Conservation (phyloP, 805 yeast genomes). For the Saccharomyces mikatae region DNA sequence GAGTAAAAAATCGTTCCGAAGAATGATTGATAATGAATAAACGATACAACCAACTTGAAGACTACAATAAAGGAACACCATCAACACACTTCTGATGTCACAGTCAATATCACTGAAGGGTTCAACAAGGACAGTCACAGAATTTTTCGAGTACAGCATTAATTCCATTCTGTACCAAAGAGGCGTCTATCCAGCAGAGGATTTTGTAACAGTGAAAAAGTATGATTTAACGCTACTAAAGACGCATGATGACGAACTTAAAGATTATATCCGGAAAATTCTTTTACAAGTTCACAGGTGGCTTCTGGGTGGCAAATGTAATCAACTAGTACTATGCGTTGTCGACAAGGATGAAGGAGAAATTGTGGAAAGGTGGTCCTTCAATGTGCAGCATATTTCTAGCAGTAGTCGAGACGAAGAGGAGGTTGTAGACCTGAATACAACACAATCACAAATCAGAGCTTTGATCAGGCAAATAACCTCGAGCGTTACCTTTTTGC, state of each 20-base stretch:
- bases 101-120: constrained; percentile 51
- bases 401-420: constrained; percentile 5
- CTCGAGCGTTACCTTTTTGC: constrained; percentile 78
- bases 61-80: neutral
- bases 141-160: constrained; percentile 75
- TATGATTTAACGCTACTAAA: constrained; percentile 72
- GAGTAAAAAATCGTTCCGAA: neutral
- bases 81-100: constrained; percentile 5
- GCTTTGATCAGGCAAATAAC: constrained; percentile 82
- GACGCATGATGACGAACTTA: constrained; percentile 69
- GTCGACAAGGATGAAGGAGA: constrained; percentile 59
- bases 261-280: constrained; percentile 55
- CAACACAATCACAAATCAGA: constrained; percentile 68
- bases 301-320: constrained; percentile 63
- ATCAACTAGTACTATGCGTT: constrained; percentile 64
- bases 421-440: constrained; percentile 4
- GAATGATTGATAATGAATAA: neutral
- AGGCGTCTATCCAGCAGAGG: constrained; percentile 83
- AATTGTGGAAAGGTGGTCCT: constrained; percentile 81
- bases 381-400: constrained; percentile 43
- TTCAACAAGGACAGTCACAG: constrained; percentile 69
- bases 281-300: constrained; percentile 64
- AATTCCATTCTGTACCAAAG: constrained; percentile 80
- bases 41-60: neutral
- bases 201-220: constrained; percentile 66